Percentiles rank a stretch among this genome's conserved stretches.
phyloP scores from a whole-genome alignment of 129 eudicot genomes.

The Silybum marianum region DNA sequence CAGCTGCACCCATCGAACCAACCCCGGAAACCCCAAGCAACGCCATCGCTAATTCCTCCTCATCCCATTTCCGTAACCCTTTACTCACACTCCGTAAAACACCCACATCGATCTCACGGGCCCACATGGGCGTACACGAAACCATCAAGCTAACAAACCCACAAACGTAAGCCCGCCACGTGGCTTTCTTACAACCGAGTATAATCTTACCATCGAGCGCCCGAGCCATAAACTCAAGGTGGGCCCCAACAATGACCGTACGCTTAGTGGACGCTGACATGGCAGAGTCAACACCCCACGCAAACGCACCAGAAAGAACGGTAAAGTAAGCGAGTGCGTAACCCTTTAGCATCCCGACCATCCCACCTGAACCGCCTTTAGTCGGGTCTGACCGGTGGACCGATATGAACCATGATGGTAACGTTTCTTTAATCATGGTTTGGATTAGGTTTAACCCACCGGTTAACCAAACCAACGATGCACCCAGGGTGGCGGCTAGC shows the following conservation, averaged over 20 bases:
- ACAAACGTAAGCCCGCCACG: slow-evolving; percentile 85
- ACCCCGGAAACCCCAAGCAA: slow-evolving; percentile 73
- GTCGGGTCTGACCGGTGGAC: slow-evolving; percentile 40
- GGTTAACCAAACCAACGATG: slow-evolving; percentile 78
- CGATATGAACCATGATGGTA: slow-evolving; percentile 93
- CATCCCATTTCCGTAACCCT: slow-evolving; percentile 81
- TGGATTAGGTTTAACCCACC: slow-evolving; percentile 73
- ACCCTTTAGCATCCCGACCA: slow-evolving; percentile 75
- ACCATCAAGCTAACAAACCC: slow-evolving; percentile 86
- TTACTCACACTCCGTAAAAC: slow-evolving; percentile 71
- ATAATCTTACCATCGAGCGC: slow-evolving; percentile 86
- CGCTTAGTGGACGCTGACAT: slow-evolving; percentile 50
- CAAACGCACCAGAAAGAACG: slow-evolving; percentile 67
- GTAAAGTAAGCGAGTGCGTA: slow-evolving; percentile 83
- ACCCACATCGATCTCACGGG: slow-evolving; percentile 64
- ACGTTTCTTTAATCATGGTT: slow-evolving; percentile 63
- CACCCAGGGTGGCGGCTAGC: slow-evolving; percentile 80
- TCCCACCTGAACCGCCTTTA: slow-evolving; percentile 54
- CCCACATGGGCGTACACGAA: slow-evolving; percentile 73
- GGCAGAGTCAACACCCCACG: slow-evolving; percentile 74
- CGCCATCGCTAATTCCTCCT: slow-evolving; percentile 83
- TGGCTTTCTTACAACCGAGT: slow-evolving; percentile 77
- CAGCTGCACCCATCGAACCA: slow-evolving; percentile 83
- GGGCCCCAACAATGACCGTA: slow-evolving; percentile 48
- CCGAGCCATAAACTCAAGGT: slow-evolving; percentile 70